phyloP scores from a whole-genome alignment of 305 asterid species.

The Solanum chacoense region DNA sequence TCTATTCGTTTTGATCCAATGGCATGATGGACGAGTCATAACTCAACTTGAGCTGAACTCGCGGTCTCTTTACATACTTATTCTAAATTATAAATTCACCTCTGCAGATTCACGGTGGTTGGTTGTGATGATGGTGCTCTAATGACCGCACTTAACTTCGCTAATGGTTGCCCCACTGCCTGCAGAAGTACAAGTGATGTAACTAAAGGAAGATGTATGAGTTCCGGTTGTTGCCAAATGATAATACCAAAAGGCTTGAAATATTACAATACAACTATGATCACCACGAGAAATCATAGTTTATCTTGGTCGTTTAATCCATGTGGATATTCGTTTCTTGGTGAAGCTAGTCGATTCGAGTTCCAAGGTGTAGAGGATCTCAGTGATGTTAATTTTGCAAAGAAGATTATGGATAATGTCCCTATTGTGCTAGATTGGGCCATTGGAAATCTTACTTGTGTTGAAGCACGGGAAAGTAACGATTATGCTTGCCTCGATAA shows the following conservation, averaged over 20 bases:
- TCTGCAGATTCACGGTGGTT: conserved; percentile 4
- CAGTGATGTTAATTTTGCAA: conserved; percentile 11
- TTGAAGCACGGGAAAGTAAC: conserved; percentile 4
- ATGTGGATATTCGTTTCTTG: conserved; percentile 55
- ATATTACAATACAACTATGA: not conserved
- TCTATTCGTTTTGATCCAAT: not conserved
- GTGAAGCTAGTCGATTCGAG: conserved; percentile 25
- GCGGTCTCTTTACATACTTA: not conserved
- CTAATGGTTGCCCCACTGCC: conserved; percentile 24
- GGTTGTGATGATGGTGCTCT: conserved; percentile 47
- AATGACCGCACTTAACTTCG: not conserved
- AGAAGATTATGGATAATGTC: conserved; percentile 16
- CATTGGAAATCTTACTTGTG: conserved; percentile 27
- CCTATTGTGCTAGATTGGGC: conserved; percentile 48
- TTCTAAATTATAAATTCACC: not conserved
- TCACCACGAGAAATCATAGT: not conserved
- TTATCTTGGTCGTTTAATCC: conserved; percentile 15
- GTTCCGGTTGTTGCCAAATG: conserved; percentile 42
- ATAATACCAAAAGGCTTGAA: conserved; percentile 40
- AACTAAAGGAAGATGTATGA: conserved; percentile 16
- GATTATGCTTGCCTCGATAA: not conserved
- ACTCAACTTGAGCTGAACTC: too few species aligned
- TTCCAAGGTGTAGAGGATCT: conserved; percentile 19
- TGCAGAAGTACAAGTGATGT: conserved; percentile 20
- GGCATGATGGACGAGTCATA: not conserved